Conservation (phyloP, 768 basidiomycete species). For the Suillus placidus region DNA sequence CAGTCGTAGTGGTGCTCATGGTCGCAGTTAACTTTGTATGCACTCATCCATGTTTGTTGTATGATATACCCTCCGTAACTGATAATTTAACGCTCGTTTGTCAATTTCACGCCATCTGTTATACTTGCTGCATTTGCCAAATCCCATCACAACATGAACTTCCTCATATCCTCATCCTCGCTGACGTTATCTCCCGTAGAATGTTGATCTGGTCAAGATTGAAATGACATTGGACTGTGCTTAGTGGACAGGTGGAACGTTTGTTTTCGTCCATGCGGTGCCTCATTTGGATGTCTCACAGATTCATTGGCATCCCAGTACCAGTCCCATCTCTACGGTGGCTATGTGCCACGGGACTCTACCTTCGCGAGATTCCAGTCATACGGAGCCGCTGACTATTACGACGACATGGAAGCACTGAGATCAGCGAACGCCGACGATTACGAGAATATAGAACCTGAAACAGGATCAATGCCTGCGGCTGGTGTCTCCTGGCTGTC, state of each 20-base stretch:
- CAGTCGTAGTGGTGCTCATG: no score
- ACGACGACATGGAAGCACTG: not conserved
- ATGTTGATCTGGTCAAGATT: not conserved
- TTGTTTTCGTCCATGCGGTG: no score
- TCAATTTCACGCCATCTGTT: not conserved
- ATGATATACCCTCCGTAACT: not conserved
- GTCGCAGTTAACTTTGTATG: no score
- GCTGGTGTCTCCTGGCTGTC: constrained; percentile 1
- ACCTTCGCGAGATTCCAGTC: constrained; percentile 13
- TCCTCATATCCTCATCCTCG: not conserved
- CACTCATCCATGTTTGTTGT: no score
- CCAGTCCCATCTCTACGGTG: constrained; percentile 14
- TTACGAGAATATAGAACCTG: not conserved
- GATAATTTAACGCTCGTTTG: not conserved
- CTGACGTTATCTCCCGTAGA: not conserved
- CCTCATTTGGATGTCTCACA: not conserved
- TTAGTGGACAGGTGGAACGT: no score
- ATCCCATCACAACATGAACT: no score
- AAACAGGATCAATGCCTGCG: not conserved
- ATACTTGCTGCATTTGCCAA: not conserved
- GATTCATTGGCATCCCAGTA: constrained; percentile 16
- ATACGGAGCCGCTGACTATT: constrained; percentile 6
- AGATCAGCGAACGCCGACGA: not conserved
- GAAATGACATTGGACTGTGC: not conserved
- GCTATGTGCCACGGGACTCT: constrained; percentile 12